A percentile compares a stretch with the other conserved stretches of the same genome.
Evolutionary conservation across 2,329 filamentous ascomycete genomes (phyloP).

Genomic region (Coniochaeta prunicola): DNA sequence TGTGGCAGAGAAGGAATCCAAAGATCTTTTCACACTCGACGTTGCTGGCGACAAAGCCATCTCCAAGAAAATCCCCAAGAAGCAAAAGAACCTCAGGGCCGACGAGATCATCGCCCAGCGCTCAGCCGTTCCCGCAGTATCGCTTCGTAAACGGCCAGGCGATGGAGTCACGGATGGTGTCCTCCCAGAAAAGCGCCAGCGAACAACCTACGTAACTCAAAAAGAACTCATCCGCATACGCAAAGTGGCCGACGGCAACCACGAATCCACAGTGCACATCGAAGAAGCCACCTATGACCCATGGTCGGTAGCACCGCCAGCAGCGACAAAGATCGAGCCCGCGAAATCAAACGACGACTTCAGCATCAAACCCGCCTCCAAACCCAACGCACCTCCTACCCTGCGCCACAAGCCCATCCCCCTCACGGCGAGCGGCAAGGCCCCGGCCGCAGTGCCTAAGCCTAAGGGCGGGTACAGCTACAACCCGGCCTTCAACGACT

Average conservation of each 20-base stretch:
- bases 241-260: conserved; percentile 68
- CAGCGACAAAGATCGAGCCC: conserved; percentile 17
- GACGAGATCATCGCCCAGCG: conserved; percentile 87
- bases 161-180: conserved; percentile 67
- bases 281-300: conserved; percentile 69
- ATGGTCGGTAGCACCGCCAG: conserved; percentile 48
- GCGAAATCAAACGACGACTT: conserved; percentile 22
- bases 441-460: conserved; percentile 68
- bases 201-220: conserved; percentile 69
- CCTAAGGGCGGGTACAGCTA: conserved; percentile 84
- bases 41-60: conserved; percentile 62
- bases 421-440: conserved; percentile 73
- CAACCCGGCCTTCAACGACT: conserved; percentile 83
- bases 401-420: conserved; percentile 72
- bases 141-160: conserved; percentile 67
- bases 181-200: conserved; percentile 65
- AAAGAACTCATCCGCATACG: conserved; percentile 77
- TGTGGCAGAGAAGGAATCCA: conserved; percentile 72
- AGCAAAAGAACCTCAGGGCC: conserved; percentile 66
- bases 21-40: conserved; percentile 81
- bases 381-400: conserved; percentile 66
- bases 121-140: conserved; percentile 73
- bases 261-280: conserved; percentile 44
- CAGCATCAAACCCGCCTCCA: conserved; percentile 58
- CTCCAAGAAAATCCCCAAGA: conserved; percentile 47